phyloP scores from a whole-genome alignment of 1,284 basidiomycete species.

The Ustilago trichophora region DNA sequence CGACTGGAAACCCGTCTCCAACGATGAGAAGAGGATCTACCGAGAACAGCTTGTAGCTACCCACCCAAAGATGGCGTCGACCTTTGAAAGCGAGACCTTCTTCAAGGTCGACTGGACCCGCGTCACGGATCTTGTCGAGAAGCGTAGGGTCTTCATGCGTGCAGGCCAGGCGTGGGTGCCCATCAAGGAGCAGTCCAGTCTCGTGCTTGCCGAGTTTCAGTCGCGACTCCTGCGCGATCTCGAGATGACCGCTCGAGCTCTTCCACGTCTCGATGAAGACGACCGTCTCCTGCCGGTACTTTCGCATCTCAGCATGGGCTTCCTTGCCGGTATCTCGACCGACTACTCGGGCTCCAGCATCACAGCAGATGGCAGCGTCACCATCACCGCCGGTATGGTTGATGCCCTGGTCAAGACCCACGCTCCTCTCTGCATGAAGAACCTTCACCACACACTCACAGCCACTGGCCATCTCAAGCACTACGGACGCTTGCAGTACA shows the following conservation, averaged over 20 bases:
- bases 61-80: slow-evolving; percentile 54
- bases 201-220: slow-evolving; percentile 89
- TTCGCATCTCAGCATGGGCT: slow-evolving; percentile 90
- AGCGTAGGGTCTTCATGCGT: slow-evolving; percentile 81
- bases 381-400: slow-evolving; percentile 91
- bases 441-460: slow-evolving; percentile 81
- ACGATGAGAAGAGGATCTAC: slow-evolving; percentile 73
- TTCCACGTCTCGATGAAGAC: slow-evolving; percentile 96
- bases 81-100: slow-evolving; percentile 72
- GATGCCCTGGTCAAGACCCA: slow-evolving; percentile 86
- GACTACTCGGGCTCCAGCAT: slow-evolving; percentile 73
- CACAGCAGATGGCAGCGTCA: slow-evolving; percentile 70
- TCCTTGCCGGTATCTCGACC: slow-evolving; percentile 87
- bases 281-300: slow-evolving; percentile 89
- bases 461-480: slow-evolving; percentile 90
- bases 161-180: slow-evolving; percentile 92
- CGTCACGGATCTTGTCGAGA: slow-evolving; percentile 90
- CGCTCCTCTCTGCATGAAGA: slow-evolving; percentile 95
- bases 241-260: slow-evolving; percentile 86
- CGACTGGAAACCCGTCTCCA: slow-evolving; percentile 77
- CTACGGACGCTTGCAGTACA: slow-evolving; percentile 89
- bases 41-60: slow-evolving; percentile 70
- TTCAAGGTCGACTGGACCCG: slow-evolving; percentile 86
- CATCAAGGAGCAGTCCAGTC: slow-evolving; percentile 80
- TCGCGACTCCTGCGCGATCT: slow-evolving; percentile 79